These are phyloP conservation scores for Solanum pinnatisectum DNA, from an alignment of 257 asterid genomes.

Conservation along the genomic window DNA sequence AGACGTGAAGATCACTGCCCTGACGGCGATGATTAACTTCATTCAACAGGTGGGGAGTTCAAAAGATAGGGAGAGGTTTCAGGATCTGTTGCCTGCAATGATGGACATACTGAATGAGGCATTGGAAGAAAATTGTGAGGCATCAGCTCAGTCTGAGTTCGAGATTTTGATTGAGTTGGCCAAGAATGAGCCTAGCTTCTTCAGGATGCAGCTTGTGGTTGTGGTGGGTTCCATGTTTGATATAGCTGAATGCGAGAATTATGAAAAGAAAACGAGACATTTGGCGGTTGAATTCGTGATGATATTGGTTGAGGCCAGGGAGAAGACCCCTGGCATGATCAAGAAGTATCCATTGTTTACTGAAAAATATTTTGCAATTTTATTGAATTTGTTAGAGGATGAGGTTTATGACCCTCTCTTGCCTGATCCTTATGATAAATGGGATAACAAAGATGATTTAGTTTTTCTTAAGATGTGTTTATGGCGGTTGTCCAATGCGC, in stretches of 20 bases:
- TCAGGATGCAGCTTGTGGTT: constrained; percentile 81
- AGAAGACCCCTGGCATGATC: constrained; percentile 98
- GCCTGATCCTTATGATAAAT: no score
- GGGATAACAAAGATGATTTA: accelerated
- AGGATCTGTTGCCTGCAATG: constrained; percentile 78
- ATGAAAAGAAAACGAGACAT: constrained; percentile 82
- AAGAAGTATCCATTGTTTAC: constrained; percentile 82
- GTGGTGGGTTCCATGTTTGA: constrained; percentile 88
- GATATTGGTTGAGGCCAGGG: constrained; percentile 78
- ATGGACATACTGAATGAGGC: constrained; percentile 76
- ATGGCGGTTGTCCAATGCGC: constrained; percentile 69
- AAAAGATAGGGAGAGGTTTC: constrained; percentile 75
- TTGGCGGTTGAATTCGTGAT: constrained; percentile 76
- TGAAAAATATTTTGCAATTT: constrained; percentile 50
- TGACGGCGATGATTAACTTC: not conserved
- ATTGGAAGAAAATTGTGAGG: no score
- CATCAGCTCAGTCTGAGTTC: constrained; percentile 12
- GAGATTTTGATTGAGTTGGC: constrained; percentile 68
- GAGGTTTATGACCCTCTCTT: constrained; percentile 56
- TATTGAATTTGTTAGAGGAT: constrained; percentile 76
- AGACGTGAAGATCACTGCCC: not conserved
- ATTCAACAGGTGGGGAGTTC: constrained; percentile 19
- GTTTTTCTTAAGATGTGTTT: constrained; percentile 15
- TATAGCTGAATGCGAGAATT: constrained; percentile 64
- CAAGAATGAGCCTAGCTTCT: constrained; percentile 59